phyloP scores from a whole-genome alignment of 768 basidiomycete genomes.

The Lactifluus piperatus region DNA sequence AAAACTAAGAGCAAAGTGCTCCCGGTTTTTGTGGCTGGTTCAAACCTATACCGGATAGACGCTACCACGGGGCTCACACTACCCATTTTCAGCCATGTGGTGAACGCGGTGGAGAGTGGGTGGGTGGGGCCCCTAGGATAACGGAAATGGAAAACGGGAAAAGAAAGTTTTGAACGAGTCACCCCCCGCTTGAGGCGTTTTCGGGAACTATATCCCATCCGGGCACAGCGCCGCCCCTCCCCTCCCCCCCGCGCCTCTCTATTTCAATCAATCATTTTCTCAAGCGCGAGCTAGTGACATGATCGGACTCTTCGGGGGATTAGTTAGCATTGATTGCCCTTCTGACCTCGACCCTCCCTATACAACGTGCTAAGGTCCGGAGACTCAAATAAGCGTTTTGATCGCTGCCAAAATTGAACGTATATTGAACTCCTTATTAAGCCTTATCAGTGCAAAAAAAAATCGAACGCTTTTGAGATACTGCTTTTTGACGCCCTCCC shows the following conservation, averaged over 20 bases:
- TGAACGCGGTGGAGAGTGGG: no score
- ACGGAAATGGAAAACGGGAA: neutral
- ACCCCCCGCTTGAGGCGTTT: neutral
- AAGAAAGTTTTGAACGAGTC: neutral
- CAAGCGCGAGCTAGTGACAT: no score
- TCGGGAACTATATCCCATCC: no score
- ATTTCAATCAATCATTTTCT: no score
- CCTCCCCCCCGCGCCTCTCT: no score
- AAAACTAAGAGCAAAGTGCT: neutral
- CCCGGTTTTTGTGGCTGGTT: neutral
- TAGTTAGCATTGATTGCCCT: neutral
- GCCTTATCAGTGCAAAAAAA: conserved; percentile 8
- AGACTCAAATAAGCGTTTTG: conserved; percentile 11
- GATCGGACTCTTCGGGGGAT: conserved; percentile 9
- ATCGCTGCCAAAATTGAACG: neutral
- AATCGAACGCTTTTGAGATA: no score
- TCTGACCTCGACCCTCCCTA: neutral
- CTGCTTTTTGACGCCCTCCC: neutral
- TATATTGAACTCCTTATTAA: no score
- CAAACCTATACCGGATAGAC: neutral
- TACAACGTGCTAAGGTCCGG: conserved; percentile 2
- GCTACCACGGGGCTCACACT: neutral
- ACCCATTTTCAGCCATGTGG: no score
- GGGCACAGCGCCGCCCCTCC: no score
- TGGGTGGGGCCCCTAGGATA: neutral